phyloP scores from a whole-genome alignment of 805 yeast genomes.

The Wickerhamomyces sydowiorum region DNA sequence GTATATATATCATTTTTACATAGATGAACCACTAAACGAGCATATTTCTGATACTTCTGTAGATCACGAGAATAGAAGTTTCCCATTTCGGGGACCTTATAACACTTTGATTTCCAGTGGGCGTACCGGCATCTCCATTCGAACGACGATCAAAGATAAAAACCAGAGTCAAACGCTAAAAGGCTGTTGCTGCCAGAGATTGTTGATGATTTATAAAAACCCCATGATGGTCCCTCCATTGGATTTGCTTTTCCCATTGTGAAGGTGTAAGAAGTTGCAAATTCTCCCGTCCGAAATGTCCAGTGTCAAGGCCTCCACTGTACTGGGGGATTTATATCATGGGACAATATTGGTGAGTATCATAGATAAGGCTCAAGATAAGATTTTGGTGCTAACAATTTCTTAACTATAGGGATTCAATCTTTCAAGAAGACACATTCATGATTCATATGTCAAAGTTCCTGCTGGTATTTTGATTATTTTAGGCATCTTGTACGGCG shows the following conservation, averaged over 20 bases:
- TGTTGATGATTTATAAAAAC: too few relatives aligned
- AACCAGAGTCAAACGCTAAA: too few relatives aligned
- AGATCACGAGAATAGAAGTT: too few relatives aligned
- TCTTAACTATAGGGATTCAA: conserved; percentile 11
- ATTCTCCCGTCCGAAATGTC: too few relatives aligned
- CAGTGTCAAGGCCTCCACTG: neutral
- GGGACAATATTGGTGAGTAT: neutral
- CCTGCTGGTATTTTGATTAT: conserved; percentile 19
- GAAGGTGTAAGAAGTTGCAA: too few relatives aligned
- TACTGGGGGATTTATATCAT: neutral
- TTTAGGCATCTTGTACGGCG: conserved; percentile 18
- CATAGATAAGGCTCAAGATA: neutral
- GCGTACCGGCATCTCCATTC: neutral
- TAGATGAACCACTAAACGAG: neutral
- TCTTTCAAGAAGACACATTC: conserved; percentile 13
- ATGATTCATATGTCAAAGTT: conserved; percentile 16
- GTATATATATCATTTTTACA: too few relatives aligned
- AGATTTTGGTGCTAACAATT: neutral
- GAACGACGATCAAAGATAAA: neutral
- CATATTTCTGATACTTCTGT: neutral
- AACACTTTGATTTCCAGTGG: too few relatives aligned
- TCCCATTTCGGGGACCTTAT: too few relatives aligned
- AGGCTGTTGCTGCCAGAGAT: too few relatives aligned
- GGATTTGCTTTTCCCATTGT: too few relatives aligned
- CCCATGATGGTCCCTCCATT: too few relatives aligned